Conservation (phyloP, 306 rosid species). For the Quercus parvula region DNA sequence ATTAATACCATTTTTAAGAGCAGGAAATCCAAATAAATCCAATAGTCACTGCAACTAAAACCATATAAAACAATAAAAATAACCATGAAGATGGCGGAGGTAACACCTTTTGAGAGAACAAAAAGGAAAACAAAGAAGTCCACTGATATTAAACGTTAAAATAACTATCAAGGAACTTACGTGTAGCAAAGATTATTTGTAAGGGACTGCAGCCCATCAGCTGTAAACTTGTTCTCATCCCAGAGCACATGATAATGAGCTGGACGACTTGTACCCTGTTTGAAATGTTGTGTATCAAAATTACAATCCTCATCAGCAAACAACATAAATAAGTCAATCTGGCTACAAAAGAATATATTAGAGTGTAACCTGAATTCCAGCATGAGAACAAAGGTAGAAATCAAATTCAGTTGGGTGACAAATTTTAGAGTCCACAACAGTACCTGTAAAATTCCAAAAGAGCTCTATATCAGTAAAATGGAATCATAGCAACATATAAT, state of each 20-base stretch:
- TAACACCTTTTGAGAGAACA: neutral
- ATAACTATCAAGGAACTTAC: constrained; percentile 39
- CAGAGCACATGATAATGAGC: constrained; percentile 96
- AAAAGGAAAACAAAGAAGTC: neutral
- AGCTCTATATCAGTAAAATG: neutral
- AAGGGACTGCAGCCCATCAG: constrained; percentile 74
- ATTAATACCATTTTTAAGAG: neutral
- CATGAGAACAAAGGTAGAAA: constrained; percentile 91
- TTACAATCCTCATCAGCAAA: neutral
- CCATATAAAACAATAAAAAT: neutral
- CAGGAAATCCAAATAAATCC: neutral
- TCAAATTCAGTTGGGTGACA: constrained; percentile 97
- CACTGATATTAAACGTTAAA: no score
- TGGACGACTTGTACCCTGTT: constrained; percentile 97
- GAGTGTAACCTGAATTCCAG: constrained; percentile 75
- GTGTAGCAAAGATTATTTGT: constrained; percentile 95
- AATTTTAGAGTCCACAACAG: constrained; percentile 92
- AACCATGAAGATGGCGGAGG: neutral
- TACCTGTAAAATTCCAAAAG: constrained; percentile 48
- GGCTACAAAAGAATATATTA: neutral
- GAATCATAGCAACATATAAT: neutral
- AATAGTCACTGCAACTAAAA: neutral
- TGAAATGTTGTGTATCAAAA: neutral
- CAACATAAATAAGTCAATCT: neutral
- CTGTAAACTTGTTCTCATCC: constrained; percentile 95